Evolutionary conservation across 1,284 basidiomycete species (phyloP).

Genomic region (Singerocomus rubriflavus): DNA sequence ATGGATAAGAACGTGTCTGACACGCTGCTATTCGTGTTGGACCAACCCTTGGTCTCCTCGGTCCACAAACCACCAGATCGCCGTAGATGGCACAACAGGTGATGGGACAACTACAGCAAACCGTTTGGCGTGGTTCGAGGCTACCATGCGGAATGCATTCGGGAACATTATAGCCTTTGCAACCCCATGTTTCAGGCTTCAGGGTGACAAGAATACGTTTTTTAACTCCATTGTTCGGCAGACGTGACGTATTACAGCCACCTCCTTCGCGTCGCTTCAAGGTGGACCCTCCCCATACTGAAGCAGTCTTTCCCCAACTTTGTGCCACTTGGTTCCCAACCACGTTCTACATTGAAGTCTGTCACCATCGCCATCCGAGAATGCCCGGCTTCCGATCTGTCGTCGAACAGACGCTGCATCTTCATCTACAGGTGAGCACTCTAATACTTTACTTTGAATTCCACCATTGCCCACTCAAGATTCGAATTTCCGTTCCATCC

Average conservation of each 20-base stretch:
- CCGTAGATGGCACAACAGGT: not conserved
- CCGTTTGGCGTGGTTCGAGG: not conserved
- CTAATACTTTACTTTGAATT: not conserved
- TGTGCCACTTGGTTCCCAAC: not conserved
- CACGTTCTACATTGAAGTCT: not conserved
- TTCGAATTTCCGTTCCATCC: not conserved
- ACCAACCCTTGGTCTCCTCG: not conserved
- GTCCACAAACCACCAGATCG: not conserved
- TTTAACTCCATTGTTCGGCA: not conserved
- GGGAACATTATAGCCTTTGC: not conserved
- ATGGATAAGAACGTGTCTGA: not conserved
- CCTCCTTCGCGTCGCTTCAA: constrained; percentile 1
- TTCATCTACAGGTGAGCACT: constrained; percentile 14
- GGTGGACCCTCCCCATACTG: not conserved
- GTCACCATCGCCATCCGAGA: not conserved
- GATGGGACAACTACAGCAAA: not conserved
- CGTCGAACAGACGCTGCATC: constrained; percentile 9
- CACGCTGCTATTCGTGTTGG: constrained; percentile 6
- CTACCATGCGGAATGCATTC: not conserved
- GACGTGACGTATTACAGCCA: not conserved
- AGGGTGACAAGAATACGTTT: constrained; percentile 3
- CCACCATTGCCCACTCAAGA: not conserved
- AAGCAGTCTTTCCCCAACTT: not conserved
- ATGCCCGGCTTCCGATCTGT: constrained; percentile 14
- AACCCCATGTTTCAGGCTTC: not conserved